Percentiles rank a stretch among this genome's conserved stretches.
Evolutionary conservation across 192 early-diverging fungal genomes (phyloP).

Genomic region (Phycomyces blakesleeanus): DNA sequence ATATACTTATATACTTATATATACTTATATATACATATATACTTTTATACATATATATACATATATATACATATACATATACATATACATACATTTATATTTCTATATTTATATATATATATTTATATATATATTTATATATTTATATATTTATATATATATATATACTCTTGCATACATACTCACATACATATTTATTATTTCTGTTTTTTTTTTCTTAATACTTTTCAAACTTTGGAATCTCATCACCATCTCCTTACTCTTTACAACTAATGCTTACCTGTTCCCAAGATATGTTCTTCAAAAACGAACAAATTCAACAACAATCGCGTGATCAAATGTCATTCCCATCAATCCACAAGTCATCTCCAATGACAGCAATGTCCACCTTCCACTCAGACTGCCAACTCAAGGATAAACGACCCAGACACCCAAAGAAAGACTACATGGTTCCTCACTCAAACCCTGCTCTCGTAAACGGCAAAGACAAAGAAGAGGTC

Average conservation of each 20-base stretch:
- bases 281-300: conserved; percentile 27
- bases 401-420: conserved; percentile 1
- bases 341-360: not conserved
- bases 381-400: not conserved
- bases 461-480: conserved; percentile 5
- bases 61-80: no score
- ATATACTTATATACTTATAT: no score
- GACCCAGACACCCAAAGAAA: conserved; percentile 7
- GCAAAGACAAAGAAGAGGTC: conserved; percentile 30
- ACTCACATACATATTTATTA: conserved; percentile 8
- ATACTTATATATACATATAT: no score
- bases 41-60: no score
- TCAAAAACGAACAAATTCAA: conserved; percentile 10
- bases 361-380: conserved; percentile 12
- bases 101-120: no score
- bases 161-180: no score
- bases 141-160: no score
- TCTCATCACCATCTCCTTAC: not conserved
- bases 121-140: no score
- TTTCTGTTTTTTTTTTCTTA: not conserved
- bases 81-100: no score
- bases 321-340: not conserved
- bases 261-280: conserved; percentile 21
- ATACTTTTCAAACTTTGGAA: not conserved
- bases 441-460: not conserved